phyloP scores from a whole-genome alignment of 1,284 basidiomycete genomes.

The Tilletia setariae region DNA sequence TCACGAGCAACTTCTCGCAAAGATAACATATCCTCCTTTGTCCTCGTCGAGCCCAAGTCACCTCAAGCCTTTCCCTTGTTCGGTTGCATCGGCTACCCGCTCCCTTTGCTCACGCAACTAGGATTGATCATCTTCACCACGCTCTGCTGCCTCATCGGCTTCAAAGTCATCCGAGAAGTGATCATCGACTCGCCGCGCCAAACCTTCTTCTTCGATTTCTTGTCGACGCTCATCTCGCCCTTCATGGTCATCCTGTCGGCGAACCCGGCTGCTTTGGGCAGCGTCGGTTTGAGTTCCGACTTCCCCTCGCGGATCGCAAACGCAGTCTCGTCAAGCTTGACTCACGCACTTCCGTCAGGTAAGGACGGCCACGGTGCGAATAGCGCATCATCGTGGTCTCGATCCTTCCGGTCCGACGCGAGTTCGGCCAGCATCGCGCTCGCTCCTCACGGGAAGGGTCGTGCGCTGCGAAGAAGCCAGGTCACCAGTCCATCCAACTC shows the following conservation, averaged over 20 bases:
- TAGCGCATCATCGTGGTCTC: neutral
- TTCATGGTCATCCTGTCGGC: slow-evolving; percentile 25
- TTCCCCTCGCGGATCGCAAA: slow-evolving; percentile 3
- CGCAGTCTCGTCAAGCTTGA: neutral
- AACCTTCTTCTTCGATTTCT: slow-evolving; percentile 28
- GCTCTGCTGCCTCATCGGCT: slow-evolving; percentile 22
- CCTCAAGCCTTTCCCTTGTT: slow-evolving; percentile 26
- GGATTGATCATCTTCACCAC: slow-evolving; percentile 21
- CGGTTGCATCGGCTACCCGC: slow-evolving; percentile 21
- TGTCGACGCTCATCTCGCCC: slow-evolving; percentile 24
- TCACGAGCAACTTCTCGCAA: neutral
- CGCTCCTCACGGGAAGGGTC: neutral
- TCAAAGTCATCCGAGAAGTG: slow-evolving; percentile 15
- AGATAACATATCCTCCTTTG: slow-evolving; percentile 15
- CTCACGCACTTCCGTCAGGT: neutral
- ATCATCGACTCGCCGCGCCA: slow-evolving; percentile 12
- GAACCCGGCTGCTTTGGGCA: slow-evolving; percentile 13
- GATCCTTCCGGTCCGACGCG: neutral
- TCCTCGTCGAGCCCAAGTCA: slow-evolving; percentile 27
- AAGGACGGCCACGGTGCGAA: neutral
- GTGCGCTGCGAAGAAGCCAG: slow-evolving; percentile 2
- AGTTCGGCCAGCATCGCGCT: neutral
- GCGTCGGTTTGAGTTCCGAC: slow-evolving; percentile 2
- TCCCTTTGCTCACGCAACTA: slow-evolving; percentile 23
- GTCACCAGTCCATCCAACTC: neutral